Base-by-base conservation (phyloP, 2,329 filamentous ascomycete genomes). In the Aspergillus brunneoviolaceus region DNA sequence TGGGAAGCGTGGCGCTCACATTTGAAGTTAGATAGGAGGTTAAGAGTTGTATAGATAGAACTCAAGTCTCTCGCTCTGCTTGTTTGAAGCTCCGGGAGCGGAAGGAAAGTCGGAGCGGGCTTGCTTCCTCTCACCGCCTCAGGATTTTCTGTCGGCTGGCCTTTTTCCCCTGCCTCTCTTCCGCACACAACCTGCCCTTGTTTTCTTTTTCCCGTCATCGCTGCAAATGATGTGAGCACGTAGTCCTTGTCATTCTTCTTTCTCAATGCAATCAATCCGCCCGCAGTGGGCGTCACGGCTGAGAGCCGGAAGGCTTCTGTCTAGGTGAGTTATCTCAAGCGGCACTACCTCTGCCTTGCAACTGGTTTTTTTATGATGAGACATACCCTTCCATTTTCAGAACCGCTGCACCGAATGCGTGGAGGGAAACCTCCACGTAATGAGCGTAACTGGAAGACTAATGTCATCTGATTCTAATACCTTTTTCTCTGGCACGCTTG, bases 341-440 rank as follows among this genome's bases (percentile, higher is more conserved):
- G 29, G 14, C 23, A 27, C 59, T 51, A 25, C 48, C 49, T 58
- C 35, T 54, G 49, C 51, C 33, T n/a, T 63, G 56, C 51, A 51
- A 58, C 51, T 5, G 58, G 23, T 23, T 49, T 52, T 67, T 63
- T 59, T 55, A 76, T 78, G 79, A 81, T 80, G 79, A 81, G 73
- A 74, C 72, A 73, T 62, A 68, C 69, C 69, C 63, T 65, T 63
- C 66, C 61, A 47, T 65, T 72, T 75, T 72, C 79, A 87, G 85
- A 88, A 88, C 86, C 86, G 86, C 86, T 88, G 86, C 85, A 84
- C 83, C 84, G 86, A 84, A 87, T 80, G 79, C 78, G 79, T 73
- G 72, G 58, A 16, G 39, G 39, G 16, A 49, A 69, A 16, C 33
- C 66, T 60, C 66, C 75, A 74, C 77, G 76, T 77, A 77, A 76